Evolutionary conservation across 192 early-diverging fungal genomes (phyloP).

Genomic region (Coemansia sp.): DNA sequence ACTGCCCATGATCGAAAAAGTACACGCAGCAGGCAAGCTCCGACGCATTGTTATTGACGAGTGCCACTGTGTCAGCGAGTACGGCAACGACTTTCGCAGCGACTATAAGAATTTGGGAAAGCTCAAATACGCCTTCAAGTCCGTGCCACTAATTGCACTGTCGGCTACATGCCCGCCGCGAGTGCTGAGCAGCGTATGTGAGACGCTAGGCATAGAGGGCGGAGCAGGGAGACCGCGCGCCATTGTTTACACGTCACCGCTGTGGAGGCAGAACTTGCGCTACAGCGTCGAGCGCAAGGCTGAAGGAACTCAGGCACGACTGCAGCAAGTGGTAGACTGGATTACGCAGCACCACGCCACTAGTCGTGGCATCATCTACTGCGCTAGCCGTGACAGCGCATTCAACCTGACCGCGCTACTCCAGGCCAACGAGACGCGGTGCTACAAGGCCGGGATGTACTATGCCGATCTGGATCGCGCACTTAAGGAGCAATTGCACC

Average conservation of each 20-base stretch:
- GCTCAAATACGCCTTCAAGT: conserved; percentile 60
- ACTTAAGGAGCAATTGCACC: conserved; percentile 44
- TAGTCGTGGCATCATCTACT: conserved; percentile 70
- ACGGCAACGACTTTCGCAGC: conserved; percentile 62
- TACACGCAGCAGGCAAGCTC: conserved; percentile 41
- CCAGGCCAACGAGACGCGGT: conserved; percentile 46
- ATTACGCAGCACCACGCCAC: conserved; percentile 55
- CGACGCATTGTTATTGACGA: conserved; percentile 59
- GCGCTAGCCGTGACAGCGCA: conserved; percentile 65
- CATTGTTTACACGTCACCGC: conserved; percentile 62
- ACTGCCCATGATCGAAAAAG: conserved; percentile 46
- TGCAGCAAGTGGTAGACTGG: conserved; percentile 60
- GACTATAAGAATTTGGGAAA: conserved; percentile 58
- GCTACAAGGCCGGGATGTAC: conserved; percentile 61
- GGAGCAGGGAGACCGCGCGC: conserved; percentile 42
- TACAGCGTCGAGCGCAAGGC: conserved; percentile 64
- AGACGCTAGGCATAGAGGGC: conserved; percentile 58
- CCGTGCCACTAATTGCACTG: conserved; percentile 71
- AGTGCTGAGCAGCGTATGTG: conserved; percentile 57
- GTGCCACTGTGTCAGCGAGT: conserved; percentile 58
- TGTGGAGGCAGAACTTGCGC: conserved; percentile 65
- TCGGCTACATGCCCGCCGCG: conserved; percentile 73
- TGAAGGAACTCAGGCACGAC: conserved; percentile 36
- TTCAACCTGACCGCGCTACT: conserved; percentile 59
- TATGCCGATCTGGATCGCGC: conserved; percentile 65